Percentiles rank a stretch among this genome's conserved stretches.
These are phyloP conservation scores for Megacollybia marginata DNA, from an alignment of 768 basidiomycete species.

Conservation along the genomic window DNA sequence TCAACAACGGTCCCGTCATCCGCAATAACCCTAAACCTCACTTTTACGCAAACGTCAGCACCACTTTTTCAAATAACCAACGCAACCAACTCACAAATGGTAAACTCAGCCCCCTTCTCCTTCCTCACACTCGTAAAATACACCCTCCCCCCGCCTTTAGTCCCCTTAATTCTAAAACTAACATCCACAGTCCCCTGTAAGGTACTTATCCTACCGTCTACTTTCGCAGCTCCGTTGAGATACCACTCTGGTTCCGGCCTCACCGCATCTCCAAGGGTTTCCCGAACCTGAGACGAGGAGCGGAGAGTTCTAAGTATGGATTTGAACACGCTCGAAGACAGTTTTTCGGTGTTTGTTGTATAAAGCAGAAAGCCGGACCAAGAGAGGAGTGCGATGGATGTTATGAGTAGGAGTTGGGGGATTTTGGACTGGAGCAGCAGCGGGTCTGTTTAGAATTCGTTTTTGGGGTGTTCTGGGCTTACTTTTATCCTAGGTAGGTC, in stretches of 20 bases:
- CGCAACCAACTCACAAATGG: conserved; percentile 28
- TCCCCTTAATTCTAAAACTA: conserved; percentile 46
- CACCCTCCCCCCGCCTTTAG: conserved; percentile 45
- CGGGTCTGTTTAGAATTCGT: conserved; percentile 2
- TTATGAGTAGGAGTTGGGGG: conserved; percentile 34
- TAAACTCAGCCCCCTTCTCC: conserved; percentile 40
- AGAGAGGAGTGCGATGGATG: conserved; percentile 32
- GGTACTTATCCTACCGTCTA: conserved; percentile 45
- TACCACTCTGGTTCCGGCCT: conserved; percentile 35
- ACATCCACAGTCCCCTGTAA: conserved; percentile 48
- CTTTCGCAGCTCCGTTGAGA: conserved; percentile 47
- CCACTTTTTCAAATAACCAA: neutral
- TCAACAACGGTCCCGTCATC: conserved; percentile 31
- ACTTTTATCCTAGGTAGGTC: conserved; percentile 40
- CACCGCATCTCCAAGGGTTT: conserved; percentile 38
- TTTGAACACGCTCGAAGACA: conserved; percentile 44
- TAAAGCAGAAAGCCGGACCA: conserved; percentile 45
- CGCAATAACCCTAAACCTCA: conserved; percentile 33
- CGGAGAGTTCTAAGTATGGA: conserved; percentile 35
- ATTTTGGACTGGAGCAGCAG: conserved; percentile 14
- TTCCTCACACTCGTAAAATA: conserved; percentile 55
- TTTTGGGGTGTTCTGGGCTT: neutral
- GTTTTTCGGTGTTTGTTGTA: conserved; percentile 46
- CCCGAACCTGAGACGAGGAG: conserved; percentile 27
- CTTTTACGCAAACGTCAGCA: conserved; percentile 14